Conservation (phyloP, 2,329 filamentous ascomycete genomes). For the Botryotinia globosa region DNA sequence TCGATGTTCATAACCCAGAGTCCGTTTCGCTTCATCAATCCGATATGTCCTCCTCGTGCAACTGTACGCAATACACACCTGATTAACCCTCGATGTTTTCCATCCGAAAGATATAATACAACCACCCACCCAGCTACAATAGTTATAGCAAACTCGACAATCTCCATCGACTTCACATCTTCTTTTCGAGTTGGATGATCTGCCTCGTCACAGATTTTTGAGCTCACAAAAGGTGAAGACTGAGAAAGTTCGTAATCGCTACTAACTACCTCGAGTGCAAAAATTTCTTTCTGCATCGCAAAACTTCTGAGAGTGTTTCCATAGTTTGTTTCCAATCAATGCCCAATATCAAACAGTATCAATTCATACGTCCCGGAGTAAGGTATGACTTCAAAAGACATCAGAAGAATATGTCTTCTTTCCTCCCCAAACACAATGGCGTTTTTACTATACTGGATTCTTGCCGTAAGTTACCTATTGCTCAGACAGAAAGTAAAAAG, state of each 20-base stretch:
- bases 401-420: background rate
- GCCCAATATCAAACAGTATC: background rate
- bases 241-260: background rate
- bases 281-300: background rate
- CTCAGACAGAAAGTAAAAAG: too few relatives aligned
- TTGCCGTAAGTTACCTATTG: background rate
- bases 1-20: background rate
- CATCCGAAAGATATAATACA: conserved; percentile 23
- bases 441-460: background rate
- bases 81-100: background rate
- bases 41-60: background rate
- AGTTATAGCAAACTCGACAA: conserved; percentile 18
- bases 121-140: conserved; percentile 25
- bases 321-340: background rate
- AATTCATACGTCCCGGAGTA: background rate
- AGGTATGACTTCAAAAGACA: too few relatives aligned
- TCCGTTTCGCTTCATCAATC: background rate
- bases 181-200: conserved; percentile 17
- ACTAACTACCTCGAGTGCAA: background rate
- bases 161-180: conserved; percentile 20
- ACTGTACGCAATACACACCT: background rate
- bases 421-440: background rate
- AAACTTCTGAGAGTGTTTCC: background rate
- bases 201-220: background rate
- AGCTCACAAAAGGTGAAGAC: background rate